Percentiles rank a stretch among this genome's conserved stretches.
phyloP scores from a whole-genome alignment of 441 rosid species.

The Populus tomentosa region DNA sequence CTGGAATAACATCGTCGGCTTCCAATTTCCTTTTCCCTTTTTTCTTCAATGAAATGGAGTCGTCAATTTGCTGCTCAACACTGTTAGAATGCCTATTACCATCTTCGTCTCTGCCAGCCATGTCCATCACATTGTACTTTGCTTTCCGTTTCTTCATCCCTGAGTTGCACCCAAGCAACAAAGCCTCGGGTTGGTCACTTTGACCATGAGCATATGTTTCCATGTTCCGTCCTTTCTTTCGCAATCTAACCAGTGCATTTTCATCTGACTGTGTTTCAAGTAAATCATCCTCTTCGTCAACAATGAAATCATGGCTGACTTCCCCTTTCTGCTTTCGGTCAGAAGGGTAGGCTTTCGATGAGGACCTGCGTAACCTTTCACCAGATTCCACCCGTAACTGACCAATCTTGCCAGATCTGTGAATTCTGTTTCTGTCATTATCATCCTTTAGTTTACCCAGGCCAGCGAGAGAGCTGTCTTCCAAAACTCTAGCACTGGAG shows the following conservation, averaged over 20 bases:
- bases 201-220: conserved; percentile 39
- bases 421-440: conserved; percentile 36
- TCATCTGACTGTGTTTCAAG: conserved; percentile 44
- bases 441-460: conserved; percentile 37
- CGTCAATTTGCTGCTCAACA: conserved; percentile 43
- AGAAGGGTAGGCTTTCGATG: conserved; percentile 45
- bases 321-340: conserved; percentile 54
- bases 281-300: conserved; percentile 53
- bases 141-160: conserved; percentile 64
- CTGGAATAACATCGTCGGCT: conserved; percentile 43
- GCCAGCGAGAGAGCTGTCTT: conserved; percentile 30
- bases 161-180: conserved; percentile 48
- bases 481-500: conserved; percentile 41
- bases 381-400: conserved; percentile 44
- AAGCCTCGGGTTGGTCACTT: conserved; percentile 52
- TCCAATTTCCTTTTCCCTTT: conserved; percentile 72
- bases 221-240: conserved; percentile 50
- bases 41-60: conserved; percentile 47
- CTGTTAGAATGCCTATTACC: conserved; percentile 34
- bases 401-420: conserved; percentile 44
- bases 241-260: conserved; percentile 31
- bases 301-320: conserved; percentile 26
- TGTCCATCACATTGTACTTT: conserved; percentile 49
- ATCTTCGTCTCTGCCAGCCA: conserved; percentile 46
- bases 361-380: conserved; percentile 40